These are phyloP conservation scores for Boletus subcaerulescens DNA, from an alignment of 768 basidiomycete species.

Conservation along the genomic window DNA sequence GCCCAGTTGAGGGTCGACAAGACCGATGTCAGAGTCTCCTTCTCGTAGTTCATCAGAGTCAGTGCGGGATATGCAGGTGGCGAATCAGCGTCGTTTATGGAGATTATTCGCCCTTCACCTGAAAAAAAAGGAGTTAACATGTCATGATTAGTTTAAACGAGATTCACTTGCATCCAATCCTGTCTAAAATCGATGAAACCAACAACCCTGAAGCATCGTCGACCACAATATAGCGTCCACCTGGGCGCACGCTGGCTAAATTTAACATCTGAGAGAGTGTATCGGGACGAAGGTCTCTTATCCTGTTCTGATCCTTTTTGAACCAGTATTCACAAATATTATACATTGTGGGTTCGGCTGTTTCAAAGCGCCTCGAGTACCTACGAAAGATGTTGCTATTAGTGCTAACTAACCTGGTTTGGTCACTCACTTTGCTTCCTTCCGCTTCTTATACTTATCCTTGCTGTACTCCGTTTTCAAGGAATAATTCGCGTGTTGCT, in stretches of 20 bases:
- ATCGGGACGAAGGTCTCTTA: constrained; percentile 84
- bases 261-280: constrained; percentile 86
- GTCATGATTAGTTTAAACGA: not conserved
- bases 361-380: constrained; percentile 83
- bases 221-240: constrained; percentile 83
- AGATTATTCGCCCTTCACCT: constrained; percentile 81
- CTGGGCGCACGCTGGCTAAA: constrained; percentile 78
- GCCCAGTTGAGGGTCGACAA: constrained; percentile 87
- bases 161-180: constrained; percentile 68
- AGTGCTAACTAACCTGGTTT: not conserved
- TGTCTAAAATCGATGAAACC: constrained; percentile 78
- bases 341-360: constrained; percentile 81
- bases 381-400: constrained; percentile 38
- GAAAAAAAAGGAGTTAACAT: constrained; percentile 2
- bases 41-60: constrained; percentile 80
- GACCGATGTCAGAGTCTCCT: constrained; percentile 47
- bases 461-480: constrained; percentile 98
- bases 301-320: constrained; percentile 73
- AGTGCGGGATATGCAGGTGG: constrained; percentile 89
- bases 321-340: constrained; percentile 92
- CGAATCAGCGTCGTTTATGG: constrained; percentile 86
- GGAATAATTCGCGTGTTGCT: constrained; percentile 85
- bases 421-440: constrained; percentile 84
- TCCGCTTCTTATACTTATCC: constrained; percentile 95
- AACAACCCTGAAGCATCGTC: constrained; percentile 92